Percentiles rank a stretch among this genome's conserved stretches.
Evolutionary conservation across 148 eudicot genomes (phyloP).

Genomic region (Arctostaphylos glauca): DNA sequence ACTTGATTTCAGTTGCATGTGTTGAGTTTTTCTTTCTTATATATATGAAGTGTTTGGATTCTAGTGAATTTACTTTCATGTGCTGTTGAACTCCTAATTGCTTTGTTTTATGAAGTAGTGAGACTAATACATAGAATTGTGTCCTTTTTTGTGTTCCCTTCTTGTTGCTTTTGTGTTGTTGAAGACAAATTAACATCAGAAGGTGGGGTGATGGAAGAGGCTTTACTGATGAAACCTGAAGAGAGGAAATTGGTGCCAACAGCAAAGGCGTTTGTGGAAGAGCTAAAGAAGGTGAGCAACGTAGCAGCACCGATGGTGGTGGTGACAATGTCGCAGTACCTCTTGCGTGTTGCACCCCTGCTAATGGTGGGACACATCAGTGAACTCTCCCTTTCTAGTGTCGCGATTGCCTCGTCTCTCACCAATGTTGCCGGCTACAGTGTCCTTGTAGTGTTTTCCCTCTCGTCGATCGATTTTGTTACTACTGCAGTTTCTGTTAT

Average conservation of each 20-base stretch:
- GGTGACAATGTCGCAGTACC: slow-evolving; percentile 25
- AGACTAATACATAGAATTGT: not conserved
- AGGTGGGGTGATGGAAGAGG: slow-evolving; percentile 12
- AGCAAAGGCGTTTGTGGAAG: slow-evolving; percentile 12
- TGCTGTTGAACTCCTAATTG: not conserved
- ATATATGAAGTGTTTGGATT: not conserved
- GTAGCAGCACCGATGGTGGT: slow-evolving; percentile 41
- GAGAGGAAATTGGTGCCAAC: not conserved
- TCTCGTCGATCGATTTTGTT: not conserved
- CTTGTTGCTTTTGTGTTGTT: not conserved
- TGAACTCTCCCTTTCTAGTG: slow-evolving; percentile 35
- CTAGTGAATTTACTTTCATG: not conserved
- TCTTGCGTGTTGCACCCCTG: slow-evolving; percentile 29
- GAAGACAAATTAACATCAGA: not conserved
- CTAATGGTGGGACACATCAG: slow-evolving; percentile 41
- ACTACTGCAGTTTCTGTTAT: not conserved
- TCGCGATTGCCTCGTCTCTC: slow-evolving; percentile 38
- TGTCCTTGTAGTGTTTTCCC: slow-evolving; percentile 19
- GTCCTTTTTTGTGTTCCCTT: not conserved
- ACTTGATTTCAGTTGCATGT: not conserved
- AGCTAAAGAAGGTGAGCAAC: slow-evolving; percentile 28
- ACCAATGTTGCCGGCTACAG: slow-evolving; percentile 44
- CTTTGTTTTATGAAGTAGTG: not conserved
- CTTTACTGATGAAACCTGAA: not conserved
- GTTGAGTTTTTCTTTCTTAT: not conserved